Conservation (phyloP, 1,139 yeast genomes). For the Debaryomyces singareniensis region DNA sequence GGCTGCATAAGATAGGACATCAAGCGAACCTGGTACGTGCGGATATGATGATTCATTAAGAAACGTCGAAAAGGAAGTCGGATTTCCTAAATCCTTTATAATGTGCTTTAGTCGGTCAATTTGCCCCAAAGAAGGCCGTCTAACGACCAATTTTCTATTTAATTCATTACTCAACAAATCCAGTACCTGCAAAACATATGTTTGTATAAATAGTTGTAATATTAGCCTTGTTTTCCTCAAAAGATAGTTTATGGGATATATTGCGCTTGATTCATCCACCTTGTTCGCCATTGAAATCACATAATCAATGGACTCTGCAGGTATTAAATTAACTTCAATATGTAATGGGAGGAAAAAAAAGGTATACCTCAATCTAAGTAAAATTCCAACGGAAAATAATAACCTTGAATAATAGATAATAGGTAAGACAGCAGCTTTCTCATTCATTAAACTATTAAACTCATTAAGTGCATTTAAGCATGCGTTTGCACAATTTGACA, state of each 20-base stretch:
- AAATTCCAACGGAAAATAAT: conserved; percentile 62
- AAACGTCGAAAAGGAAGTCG: conserved; percentile 7
- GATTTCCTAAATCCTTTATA: conserved; percentile 5
- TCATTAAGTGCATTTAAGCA: conserved; percentile 49
- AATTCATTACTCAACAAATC: conserved; percentile 20
- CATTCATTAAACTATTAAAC: conserved; percentile 37
- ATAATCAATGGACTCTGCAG: conserved; percentile 20
- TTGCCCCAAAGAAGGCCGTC: conserved; percentile 11
- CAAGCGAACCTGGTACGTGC: conserved; percentile 21
- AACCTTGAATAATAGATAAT: conserved; percentile 58
- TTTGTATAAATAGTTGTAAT: conserved; percentile 51
- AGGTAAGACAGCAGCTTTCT: conserved; percentile 51
- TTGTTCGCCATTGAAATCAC: conserved; percentile 39
- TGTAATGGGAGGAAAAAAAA: conserved; percentile 50
- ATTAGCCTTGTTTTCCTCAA: conserved; percentile 50
- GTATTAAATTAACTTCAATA: conserved; percentile 42
- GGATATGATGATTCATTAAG: conserved; percentile 8
- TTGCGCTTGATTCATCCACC: conserved; percentile 27
- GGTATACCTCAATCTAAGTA: conserved; percentile 53
- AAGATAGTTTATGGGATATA: conserved; percentile 43
- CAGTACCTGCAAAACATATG: conserved; percentile 50
- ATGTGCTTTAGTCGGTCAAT: conserved; percentile 11
- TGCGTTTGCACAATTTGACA: conserved; percentile 39
- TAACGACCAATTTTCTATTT: conserved; percentile 7
- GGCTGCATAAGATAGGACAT: conserved; percentile 22